These are phyloP conservation scores for Triangularia setosa DNA, from an alignment of 2,329 filamentous ascomycete species.

Conservation along the genomic window DNA sequence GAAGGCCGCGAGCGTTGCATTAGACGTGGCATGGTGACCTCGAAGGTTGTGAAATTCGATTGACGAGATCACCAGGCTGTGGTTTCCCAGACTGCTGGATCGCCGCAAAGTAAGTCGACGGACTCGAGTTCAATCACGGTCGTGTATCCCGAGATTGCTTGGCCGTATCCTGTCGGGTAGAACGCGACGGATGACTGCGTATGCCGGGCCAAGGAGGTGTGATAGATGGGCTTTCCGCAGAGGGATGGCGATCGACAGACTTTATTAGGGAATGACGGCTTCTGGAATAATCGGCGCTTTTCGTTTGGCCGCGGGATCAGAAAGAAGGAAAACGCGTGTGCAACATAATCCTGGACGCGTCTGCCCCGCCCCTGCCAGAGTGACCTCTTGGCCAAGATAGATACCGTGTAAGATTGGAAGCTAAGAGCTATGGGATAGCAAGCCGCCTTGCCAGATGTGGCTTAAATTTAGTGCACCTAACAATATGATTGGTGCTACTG, in stretches of 20 bases:
- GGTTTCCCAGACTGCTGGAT: not conserved
- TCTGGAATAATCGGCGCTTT: not conserved
- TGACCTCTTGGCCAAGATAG: slow-evolving; percentile 1
- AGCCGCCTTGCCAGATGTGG: not conserved
- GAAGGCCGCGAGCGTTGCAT: slow-evolving; percentile 15
- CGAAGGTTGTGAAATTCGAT: not conserved
- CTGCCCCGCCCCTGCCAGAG: not conserved
- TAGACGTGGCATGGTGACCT: slow-evolving; percentile 20
- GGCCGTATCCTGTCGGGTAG: not conserved
- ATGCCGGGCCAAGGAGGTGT: not conserved
- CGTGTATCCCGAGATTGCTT: slow-evolving; percentile 5
- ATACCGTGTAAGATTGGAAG: not conserved
- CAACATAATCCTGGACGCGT: not conserved
- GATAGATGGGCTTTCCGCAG: not conserved
- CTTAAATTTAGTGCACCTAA: not conserved
- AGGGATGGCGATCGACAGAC: not conserved
- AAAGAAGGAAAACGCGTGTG: slow-evolving; percentile 1
- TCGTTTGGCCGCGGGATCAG: not conserved
- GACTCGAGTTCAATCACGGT: not conserved
- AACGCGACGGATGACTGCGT: slow-evolving; percentile 1
- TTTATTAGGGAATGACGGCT: not conserved
- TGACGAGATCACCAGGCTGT: not conserved
- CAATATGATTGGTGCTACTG: not conserved
- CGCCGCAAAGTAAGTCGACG: slow-evolving; percentile 1
- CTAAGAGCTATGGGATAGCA: not conserved